Evolutionary conservation across 345 rosid genomes (phyloP).

Genomic region (Nephelium lappaceum): DNA sequence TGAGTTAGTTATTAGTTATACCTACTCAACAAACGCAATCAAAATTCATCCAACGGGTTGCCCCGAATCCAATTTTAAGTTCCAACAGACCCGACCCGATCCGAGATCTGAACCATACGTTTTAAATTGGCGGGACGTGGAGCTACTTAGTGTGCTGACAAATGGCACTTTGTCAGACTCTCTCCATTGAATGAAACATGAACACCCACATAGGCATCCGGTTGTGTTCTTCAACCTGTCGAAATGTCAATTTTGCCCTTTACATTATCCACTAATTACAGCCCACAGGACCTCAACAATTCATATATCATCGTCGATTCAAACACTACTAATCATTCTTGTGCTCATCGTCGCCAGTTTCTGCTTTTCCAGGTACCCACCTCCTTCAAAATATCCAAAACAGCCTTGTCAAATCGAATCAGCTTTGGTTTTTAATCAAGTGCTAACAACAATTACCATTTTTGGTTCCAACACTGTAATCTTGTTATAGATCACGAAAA

Average conservation of each 20-base stretch:
- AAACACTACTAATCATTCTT: not conserved
- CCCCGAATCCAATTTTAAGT: not conserved
- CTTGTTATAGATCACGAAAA: not conserved
- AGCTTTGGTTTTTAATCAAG: not conserved
- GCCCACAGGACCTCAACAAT: not conserved
- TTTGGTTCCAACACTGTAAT: not conserved
- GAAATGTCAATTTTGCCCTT: slow-evolving; percentile 9
- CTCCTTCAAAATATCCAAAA: not conserved
- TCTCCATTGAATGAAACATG: not conserved
- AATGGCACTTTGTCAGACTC: not conserved
- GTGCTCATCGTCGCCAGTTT: slow-evolving; percentile 5
- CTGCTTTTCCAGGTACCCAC: not conserved
- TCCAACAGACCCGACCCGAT: not conserved
- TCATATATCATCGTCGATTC: not conserved
- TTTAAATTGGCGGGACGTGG: not conserved
- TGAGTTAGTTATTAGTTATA: not conserved
- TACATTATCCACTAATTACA: not conserved
- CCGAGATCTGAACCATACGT: not conserved
- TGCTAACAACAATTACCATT: not conserved
- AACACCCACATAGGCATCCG: not conserved
- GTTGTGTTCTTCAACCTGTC: not conserved
- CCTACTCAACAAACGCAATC: not conserved
- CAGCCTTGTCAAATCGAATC: not conserved
- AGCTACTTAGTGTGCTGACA: not conserved
- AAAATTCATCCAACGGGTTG: not conserved